Base-by-base conservation (phyloP, 805 yeast species). In the Cyberlindnera euphorbiiphila region DNA sequence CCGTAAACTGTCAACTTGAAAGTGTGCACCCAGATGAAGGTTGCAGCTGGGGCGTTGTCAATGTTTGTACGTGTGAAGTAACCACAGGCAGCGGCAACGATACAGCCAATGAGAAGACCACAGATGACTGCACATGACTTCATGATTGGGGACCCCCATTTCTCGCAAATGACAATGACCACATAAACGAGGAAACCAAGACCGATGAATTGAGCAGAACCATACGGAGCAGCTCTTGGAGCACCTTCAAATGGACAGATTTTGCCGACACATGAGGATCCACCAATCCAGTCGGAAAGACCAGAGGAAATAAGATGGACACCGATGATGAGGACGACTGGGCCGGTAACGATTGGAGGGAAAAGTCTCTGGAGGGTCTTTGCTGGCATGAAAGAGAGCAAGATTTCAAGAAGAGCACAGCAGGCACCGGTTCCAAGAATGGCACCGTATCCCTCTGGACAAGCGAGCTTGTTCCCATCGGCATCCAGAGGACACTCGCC, bases 141-240 rank as follows among this genome's bases (percentile, higher is more conserved):
- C 93, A 88, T 84, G 54, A 88, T 83, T 38, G 97, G 97, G 15
- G 96, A 78, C 19, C 97, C 97, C 72, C 83, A 88, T 57, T 78
- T 77, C 61, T 89, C 96, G 53, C 83, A 74, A 22, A 86, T 37
- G 39, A 88, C 71, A 53, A 89, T 86, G 6, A 85, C 67, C 19
- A 76, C 71, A 54, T 75, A 85, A 9, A 87, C 96, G 24, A 81
- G 63, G 69, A 88, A 87, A 4, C 96, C 96, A 22, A 88, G 70
- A 32, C 96, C 97, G 48, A 89, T 64, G 54, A 81, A 88, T 54
- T 81, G 74, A 10, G 95, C 95, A 12, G 91, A 77, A 6, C 96
- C 96, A 87, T 91, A 88, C 3, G 73, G 72, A 16, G 79, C 81
- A 36, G 80, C 81, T 21, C 64, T 61, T 29, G 78, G 80, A 36